phyloP scores from a whole-genome alignment of 2,329 filamentous ascomycete genomes.

The Cladosporium austrohemisphaericum region DNA sequence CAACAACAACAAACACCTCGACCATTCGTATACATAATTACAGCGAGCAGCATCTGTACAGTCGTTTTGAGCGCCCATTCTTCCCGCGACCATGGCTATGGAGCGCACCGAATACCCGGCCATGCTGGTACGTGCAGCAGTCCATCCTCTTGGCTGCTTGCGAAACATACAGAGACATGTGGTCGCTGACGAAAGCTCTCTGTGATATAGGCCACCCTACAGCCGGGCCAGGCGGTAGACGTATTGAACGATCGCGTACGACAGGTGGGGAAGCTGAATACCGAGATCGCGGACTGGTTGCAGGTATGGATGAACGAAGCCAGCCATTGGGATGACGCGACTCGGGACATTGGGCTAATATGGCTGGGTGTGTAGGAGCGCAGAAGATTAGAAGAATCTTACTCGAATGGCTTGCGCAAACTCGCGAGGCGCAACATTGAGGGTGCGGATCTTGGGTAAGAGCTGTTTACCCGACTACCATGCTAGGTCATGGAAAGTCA shows the following conservation, averaged over 20 bases:
- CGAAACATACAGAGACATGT: constrained; percentile 4
- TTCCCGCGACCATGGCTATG: constrained; percentile 45
- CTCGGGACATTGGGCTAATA: constrained; percentile 1
- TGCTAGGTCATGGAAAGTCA: too few species aligned
- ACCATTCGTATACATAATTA: neutral
- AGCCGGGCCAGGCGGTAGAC: constrained; percentile 75
- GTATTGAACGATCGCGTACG: constrained; percentile 83
- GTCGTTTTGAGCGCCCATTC: constrained; percentile 3
- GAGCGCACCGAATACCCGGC: constrained; percentile 87
- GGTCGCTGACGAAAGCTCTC: neutral
- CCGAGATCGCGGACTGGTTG: constrained; percentile 93
- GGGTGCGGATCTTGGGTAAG: constrained; percentile 84
- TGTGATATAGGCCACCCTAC: constrained; percentile 64
- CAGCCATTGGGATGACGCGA: constrained; percentile 9
- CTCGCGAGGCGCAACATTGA: constrained; percentile 58
- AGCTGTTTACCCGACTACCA: constrained; percentile 32
- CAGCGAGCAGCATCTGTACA: neutral
- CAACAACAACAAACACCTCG: too few species aligned
- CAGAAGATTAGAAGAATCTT: constrained; percentile 84
- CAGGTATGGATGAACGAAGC: constrained; percentile 60
- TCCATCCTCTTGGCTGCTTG: constrained; percentile 5
- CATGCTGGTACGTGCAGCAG: constrained; percentile 85
- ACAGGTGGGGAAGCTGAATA: constrained; percentile 79
- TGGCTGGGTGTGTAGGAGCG: constrained; percentile 66
- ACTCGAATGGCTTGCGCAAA: constrained; percentile 76